Evolutionary conservation across 805 yeast genomes (phyloP).

Genomic region (Nakazawaea anatomiae): DNA sequence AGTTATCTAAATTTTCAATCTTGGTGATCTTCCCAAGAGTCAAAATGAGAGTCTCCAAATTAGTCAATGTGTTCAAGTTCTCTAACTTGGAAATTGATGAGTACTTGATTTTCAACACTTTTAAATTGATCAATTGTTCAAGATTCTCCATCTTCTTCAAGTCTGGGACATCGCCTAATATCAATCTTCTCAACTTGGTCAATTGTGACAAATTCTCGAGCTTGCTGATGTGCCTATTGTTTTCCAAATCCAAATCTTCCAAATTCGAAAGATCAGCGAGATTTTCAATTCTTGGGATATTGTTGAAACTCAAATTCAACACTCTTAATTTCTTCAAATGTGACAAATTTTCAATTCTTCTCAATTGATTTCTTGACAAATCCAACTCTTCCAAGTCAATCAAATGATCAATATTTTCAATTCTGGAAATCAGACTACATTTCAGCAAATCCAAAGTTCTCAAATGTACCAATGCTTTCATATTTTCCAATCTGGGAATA

Average conservation of each 20-base stretch:
- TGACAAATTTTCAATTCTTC: slow-evolving; percentile 42
- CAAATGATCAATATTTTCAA: slow-evolving; percentile 23
- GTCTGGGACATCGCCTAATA: slow-evolving; percentile 7
- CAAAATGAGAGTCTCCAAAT: slow-evolving; percentile 72
- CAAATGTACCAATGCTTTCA: slow-evolving; percentile 62
- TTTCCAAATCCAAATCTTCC: slow-evolving; percentile 83
- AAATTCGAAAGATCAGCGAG: slow-evolving; percentile 51
- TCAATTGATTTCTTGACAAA: slow-evolving; percentile 79
- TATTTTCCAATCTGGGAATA: slow-evolving; percentile 58
- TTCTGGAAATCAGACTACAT: slow-evolving; percentile 5
- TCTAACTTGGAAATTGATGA: slow-evolving; percentile 51
- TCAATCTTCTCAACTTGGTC: slow-evolving; percentile 1
- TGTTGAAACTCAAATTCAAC: slow-evolving; percentile 75
- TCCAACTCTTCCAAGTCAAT: slow-evolving; percentile 67
- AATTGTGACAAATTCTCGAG: slow-evolving; percentile 17
- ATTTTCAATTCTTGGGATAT: slow-evolving; percentile 58
- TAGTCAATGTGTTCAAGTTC: slow-evolving; percentile 51
- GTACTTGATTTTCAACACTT: slow-evolving; percentile 72
- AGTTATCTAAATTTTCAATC: slow-evolving; percentile 73
- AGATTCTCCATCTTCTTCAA: slow-evolving; percentile 57
- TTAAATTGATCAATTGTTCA: slow-evolving; percentile 47
- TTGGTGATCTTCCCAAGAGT: slow-evolving; percentile 79
- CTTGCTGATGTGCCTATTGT: slow-evolving; percentile 79
- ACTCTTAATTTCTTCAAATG: slow-evolving; percentile 48
- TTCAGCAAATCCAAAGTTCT: slow-evolving; percentile 42